Evolutionary conservation across 129 eudicot species (phyloP).

Genomic region (Cynara cardunculus): DNA sequence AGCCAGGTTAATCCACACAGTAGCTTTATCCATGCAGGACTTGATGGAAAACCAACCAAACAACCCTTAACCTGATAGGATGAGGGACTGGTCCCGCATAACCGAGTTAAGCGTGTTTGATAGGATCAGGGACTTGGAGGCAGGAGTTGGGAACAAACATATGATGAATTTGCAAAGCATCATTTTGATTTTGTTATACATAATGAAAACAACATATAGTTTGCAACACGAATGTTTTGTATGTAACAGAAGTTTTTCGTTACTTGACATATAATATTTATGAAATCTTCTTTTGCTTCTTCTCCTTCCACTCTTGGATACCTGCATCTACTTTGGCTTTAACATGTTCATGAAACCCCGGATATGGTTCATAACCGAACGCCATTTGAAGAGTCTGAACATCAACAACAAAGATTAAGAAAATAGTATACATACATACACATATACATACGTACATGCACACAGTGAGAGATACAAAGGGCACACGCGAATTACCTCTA

Average conservation of each 20-base stretch:
- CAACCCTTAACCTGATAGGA: not conserved
- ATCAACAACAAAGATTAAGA: not conserved
- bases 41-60: too few relatives aligned
- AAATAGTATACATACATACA: not conserved
- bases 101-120: not conserved
- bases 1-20: too few relatives aligned
- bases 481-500: conserved; percentile 54
- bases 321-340: conserved; percentile 63
- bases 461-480: not conserved
- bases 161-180: not conserved
- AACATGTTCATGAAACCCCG: conserved; percentile 76
- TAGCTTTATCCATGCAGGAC: too few relatives aligned
- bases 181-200: not conserved
- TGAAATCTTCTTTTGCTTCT: conserved; percentile 58
- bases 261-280: conserved; percentile 17
- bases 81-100: not conserved
- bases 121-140: not conserved
- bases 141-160: not conserved
- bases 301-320: conserved; percentile 78
- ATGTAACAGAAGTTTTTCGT: conserved; percentile 8
- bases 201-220: not conserved
- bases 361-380: conserved; percentile 79
- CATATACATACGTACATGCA: too few relatives aligned
- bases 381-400: conserved; percentile 62
- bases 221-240: not conserved